Evolutionary conservation across 176 grass and related monocot genomes (phyloP).

Genomic region (Triticum aestivum): DNA sequence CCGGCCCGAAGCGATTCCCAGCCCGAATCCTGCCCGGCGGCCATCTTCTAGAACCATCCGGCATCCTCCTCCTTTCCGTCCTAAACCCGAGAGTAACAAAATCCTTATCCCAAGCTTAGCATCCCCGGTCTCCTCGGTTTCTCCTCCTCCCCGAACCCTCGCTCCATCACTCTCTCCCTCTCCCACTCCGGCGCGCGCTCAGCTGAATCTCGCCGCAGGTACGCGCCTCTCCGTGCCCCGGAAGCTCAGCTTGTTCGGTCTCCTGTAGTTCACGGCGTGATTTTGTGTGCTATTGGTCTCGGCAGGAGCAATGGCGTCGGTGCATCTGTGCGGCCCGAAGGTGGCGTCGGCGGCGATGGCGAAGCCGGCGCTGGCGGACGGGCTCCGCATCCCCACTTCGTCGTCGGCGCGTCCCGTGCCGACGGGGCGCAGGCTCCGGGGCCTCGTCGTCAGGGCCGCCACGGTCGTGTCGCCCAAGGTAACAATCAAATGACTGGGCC

Average conservation of each 20-base stretch:
- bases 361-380: constrained; percentile 28
- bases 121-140: not conserved
- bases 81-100: constrained; percentile 14
- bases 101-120: constrained; percentile 34
- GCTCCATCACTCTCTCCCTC: not conserved
- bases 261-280: not conserved
- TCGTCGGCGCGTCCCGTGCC: constrained; percentile 20
- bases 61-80: not conserved
- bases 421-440: constrained; percentile 22
- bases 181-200: not conserved
- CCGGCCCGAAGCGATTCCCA: too few species aligned
- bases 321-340: constrained; percentile 37
- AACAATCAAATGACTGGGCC: not conserved
- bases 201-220: not conserved
- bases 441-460: constrained; percentile 60
- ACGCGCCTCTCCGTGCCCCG: not conserved
- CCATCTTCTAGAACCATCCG: constrained; percentile 34
- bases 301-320: constrained; percentile 44
- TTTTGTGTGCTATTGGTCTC: not conserved
- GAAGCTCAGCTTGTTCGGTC: not conserved
- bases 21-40: not conserved
- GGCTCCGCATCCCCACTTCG: constrained; percentile 29
- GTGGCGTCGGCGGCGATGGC: constrained; percentile 9
- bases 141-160: not conserved
- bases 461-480: constrained; percentile 78